A percentile compares a stretch with the other conserved stretches of the same genome.
These are phyloP conservation scores for Aspergillus fischeri DNA, from an alignment of 2,329 filamentous ascomycete genomes.

Conservation along the genomic window DNA sequence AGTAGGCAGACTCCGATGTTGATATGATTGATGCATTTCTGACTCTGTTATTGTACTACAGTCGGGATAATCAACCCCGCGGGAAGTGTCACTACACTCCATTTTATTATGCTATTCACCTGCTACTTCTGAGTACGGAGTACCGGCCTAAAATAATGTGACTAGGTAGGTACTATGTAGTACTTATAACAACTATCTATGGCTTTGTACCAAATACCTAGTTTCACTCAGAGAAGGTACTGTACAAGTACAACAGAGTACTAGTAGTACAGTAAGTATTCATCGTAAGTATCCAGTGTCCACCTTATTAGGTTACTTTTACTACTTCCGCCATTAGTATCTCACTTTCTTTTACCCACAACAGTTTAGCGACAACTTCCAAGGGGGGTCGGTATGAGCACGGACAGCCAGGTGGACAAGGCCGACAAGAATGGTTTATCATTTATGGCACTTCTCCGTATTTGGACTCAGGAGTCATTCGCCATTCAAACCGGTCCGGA, in stretches of 20 bases:
- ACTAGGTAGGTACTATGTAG: too few relatives aligned
- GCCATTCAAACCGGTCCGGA: neutral
- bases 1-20: neutral
- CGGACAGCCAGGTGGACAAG: neutral
- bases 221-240: too few relatives aligned
- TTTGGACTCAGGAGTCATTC: neutral
- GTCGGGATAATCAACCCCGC: neutral
- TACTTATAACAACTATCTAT: too few relatives aligned
- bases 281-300: too few relatives aligned
- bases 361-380: neutral
- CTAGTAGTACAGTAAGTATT: too few relatives aligned
- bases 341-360: neutral
- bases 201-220: too few relatives aligned
- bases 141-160: too few relatives aligned
- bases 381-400: neutral
- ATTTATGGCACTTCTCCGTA: neutral
- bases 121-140: too few relatives aligned
- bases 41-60: neutral
- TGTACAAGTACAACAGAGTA: too few relatives aligned
- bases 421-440: neutral
- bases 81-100: neutral
- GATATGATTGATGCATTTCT: neutral
- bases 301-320: neutral
- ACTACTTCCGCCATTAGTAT: neutral
- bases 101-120: neutral